Conservation (phyloP, 306 rosid genomes). For the Senna tora region DNA sequence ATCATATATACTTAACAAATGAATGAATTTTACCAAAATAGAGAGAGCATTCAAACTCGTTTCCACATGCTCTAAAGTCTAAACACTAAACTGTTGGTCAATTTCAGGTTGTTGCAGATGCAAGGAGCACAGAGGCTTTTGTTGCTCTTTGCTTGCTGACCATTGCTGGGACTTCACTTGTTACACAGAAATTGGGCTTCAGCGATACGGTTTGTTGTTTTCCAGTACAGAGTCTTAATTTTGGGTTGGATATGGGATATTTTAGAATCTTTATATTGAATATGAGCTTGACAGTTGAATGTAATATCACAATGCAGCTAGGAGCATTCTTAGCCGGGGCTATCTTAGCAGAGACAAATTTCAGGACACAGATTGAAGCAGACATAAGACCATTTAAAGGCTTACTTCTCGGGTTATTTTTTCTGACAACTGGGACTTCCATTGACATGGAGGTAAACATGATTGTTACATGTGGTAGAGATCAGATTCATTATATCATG, state of each 20-base stretch:
- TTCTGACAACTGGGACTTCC: slow-evolving; percentile 88
- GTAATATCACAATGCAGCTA: slow-evolving; percentile 63
- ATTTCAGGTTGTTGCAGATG: slow-evolving; percentile 78
- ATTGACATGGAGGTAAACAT: slow-evolving; percentile 79
- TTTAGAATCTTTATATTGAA: slow-evolving; percentile 25
- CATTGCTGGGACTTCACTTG: slow-evolving; percentile 74
- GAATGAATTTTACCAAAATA: slow-evolving; percentile 9
- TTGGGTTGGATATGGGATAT: slow-evolving; percentile 25
- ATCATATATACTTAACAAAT: slow-evolving; percentile 23
- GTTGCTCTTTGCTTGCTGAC: slow-evolving; percentile 78
- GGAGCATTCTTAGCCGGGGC: slow-evolving; percentile 99
- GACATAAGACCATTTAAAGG: slow-evolving; percentile 98
- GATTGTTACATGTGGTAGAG: slow-evolving; percentile 18
- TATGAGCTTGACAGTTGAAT: slow-evolving; percentile 28
- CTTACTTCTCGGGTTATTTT: slow-evolving; percentile 92
- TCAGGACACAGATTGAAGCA: slow-evolving; percentile 99
- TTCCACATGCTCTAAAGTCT: slow-evolving; percentile 14
- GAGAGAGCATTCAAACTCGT: slow-evolving; percentile 21
- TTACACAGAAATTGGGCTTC: slow-evolving; percentile 76
- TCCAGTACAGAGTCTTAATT: slow-evolving; percentile 27
- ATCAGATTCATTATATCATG: slow-evolving; percentile 4
- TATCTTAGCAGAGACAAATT: slow-evolving; percentile 93
- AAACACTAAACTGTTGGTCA: slow-evolving; percentile 42
- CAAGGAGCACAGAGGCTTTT: slow-evolving; percentile 81
- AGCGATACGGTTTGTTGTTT: slow-evolving; percentile 81